Conservation (phyloP, 352 stramenopile species). For the Albugo candida region DNA sequence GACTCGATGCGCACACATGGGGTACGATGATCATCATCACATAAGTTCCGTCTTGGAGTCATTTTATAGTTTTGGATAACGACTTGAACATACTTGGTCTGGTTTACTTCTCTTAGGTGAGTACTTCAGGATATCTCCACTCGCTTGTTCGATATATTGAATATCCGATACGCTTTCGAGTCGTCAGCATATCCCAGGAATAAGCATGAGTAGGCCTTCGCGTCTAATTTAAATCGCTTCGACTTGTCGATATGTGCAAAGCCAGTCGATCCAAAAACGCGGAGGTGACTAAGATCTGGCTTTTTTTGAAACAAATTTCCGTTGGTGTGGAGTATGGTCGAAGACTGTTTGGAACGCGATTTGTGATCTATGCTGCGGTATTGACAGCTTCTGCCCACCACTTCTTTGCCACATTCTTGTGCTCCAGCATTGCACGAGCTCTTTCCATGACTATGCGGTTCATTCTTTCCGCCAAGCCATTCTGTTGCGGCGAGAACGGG, state of each 20-base stretch:
- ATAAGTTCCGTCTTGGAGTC: neutral
- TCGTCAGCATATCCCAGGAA: slow-evolving; percentile 11
- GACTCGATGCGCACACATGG: too few relatives aligned
- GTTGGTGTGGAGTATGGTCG: neutral
- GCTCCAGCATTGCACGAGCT: neutral
- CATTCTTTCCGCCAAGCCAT: too few relatives aligned
- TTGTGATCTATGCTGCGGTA: too few relatives aligned
- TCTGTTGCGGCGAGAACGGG: neutral
- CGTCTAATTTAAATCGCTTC: slow-evolving; percentile 7
- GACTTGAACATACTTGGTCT: neutral
- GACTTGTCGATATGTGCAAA: slow-evolving; percentile 5
- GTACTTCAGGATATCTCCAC: neutral
- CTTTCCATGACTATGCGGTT: neutral
- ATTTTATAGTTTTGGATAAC: neutral
- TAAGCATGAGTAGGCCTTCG: slow-evolving; percentile 9
- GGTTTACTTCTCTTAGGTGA: neutral
- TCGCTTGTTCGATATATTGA: slow-evolving; percentile 1
- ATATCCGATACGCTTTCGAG: slow-evolving; percentile 9
- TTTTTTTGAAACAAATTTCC: neutral
- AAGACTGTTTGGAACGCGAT: neutral
- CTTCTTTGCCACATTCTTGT: neutral
- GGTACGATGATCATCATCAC: too few relatives aligned
- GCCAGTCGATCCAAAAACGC: slow-evolving; percentile 5
- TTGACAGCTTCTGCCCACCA: too few relatives aligned
- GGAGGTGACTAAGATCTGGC: neutral